Evolutionary conservation across 1,139 yeast species (phyloP).

Genomic region (Suhomyces wounanorum): DNA sequence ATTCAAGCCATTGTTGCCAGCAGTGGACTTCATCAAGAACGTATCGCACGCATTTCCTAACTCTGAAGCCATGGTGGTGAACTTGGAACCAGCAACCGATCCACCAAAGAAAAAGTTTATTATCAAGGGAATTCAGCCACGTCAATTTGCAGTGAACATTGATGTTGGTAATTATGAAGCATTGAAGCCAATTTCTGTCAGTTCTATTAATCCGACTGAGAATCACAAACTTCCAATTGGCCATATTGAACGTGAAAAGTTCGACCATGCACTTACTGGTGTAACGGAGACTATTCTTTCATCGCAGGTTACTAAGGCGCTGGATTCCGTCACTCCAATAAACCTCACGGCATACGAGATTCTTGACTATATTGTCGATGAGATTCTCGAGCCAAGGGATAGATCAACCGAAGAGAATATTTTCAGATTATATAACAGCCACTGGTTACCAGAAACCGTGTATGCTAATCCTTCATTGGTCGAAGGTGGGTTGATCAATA

Average conservation of each 20-base stretch:
- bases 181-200: constrained; percentile 25
- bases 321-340: constrained; percentile 23
- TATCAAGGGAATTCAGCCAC: constrained; percentile 76
- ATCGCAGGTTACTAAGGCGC: constrained; percentile 23
- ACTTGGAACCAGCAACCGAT: constrained; percentile 45
- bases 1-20: constrained; percentile 73
- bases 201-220: constrained; percentile 16
- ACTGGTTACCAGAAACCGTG: constrained; percentile 46
- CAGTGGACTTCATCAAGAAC: constrained; percentile 94
- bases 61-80: constrained; percentile 91
- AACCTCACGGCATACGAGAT: constrained; percentile 35
- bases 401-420: constrained; percentile 29
- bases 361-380: constrained; percentile 35
- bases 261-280: constrained; percentile 31
- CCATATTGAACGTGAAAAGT: constrained; percentile 38
- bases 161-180: constrained; percentile 52
- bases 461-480: constrained; percentile 46
- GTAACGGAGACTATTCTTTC: constrained; percentile 28
- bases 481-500: constrained; percentile 37
- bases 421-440: constrained; percentile 42
- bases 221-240: constrained; percentile 36
- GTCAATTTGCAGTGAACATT: constrained; percentile 46
- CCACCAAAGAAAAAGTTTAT: constrained; percentile 76
- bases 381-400: constrained; percentile 29
- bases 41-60: constrained; percentile 89